Percentiles rank a stretch among this genome's conserved stretches.
Evolutionary conservation across 345 rosid genomes (phyloP).

Genomic region (Odontarrhena argentea): DNA sequence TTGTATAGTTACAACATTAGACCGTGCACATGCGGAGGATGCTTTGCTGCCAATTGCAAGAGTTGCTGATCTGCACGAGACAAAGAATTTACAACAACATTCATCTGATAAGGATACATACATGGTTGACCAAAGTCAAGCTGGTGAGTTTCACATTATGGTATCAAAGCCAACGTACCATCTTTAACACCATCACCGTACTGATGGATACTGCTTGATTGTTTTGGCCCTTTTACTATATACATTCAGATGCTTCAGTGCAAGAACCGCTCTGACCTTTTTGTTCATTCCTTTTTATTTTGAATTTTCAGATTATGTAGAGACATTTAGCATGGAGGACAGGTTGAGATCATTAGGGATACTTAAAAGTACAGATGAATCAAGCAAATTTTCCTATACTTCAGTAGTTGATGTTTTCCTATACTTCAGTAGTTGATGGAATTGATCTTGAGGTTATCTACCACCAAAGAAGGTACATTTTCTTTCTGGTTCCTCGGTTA

Average conservation of each 20-base stretch:
- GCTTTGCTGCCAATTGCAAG: constrained; percentile 72
- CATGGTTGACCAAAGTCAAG: constrained; percentile 49
- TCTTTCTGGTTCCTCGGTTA: neutral
- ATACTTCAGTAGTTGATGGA: constrained; percentile 49
- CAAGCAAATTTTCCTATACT: constrained; percentile 37
- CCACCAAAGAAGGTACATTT: constrained; percentile 74
- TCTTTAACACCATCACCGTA: neutral
- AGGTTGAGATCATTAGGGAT: constrained; percentile 62
- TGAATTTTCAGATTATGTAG: constrained; percentile 45
- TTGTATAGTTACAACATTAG: constrained; percentile 76
- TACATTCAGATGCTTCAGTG: constrained; percentile 15
- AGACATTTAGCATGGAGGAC: constrained; percentile 66
- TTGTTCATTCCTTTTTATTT: constrained; percentile 21
- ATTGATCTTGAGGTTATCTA: constrained; percentile 57
- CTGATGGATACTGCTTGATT: neutral
- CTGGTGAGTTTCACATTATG: constrained; percentile 49
- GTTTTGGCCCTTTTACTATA: neutral
- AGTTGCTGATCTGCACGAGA: constrained; percentile 51
- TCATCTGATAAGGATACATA: constrained; percentile 52
- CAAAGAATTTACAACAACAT: constrained; percentile 41
- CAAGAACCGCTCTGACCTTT: neutral
- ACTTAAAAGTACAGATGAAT: constrained; percentile 49
- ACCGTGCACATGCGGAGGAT: constrained; percentile 88
- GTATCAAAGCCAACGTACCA: constrained; percentile 1
- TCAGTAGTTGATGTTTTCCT: too few relatives aligned